Evolutionary conservation across 2,329 filamentous ascomycete genomes (phyloP), one percentile per base, ranked within the genome.

Genomic region (Biscogniauxia marginata): DNA sequence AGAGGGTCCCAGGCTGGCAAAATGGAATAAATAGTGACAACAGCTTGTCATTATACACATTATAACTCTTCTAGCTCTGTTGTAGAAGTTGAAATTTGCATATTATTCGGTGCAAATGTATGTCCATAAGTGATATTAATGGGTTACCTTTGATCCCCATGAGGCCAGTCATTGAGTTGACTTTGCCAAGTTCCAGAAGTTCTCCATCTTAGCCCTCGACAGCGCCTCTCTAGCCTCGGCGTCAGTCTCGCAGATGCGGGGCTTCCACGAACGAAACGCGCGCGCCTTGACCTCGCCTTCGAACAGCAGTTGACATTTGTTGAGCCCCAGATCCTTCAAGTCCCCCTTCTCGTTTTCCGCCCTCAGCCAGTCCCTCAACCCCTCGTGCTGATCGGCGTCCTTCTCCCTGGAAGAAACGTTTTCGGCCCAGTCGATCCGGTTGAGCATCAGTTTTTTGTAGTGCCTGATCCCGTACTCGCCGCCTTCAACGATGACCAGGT

Each of bases 381-480:
- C 51, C 1, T 83, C 82, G 56, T 82, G 79, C 57, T 86, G 87
- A 30, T 82, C 79, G 55, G 86, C 87, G 39, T 80, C 81, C 57
- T 86, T 80, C 50, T 80, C 81, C 45, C 85, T 76, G 43, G 92
- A 87, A 2, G 86, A 86, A 0, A 85, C 83, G 65, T 96, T 96
- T 70, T 98, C 93, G 2, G 89, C 89, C 95, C 96, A 99, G 72
- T 96, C 89, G 68, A 98, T 92, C 49, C 95, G 91, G 65, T 93
- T 88, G 46, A 96, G 79, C 90, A 99, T 93, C 24, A 99, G 81
- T 72, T 96, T 97, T 72, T 89, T 91, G 79, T 93, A 98, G 60
- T 88, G 87, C 52, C 85, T 86, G 70, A 95, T 89, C 57, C 88
- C 89, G 76, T 95, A 88, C 57, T 86, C 80, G 43, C 95, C 95